These are phyloP conservation scores for Nepenthes mirabilis DNA, from an alignment of 148 eudicot species.

Conservation along the genomic window DNA sequence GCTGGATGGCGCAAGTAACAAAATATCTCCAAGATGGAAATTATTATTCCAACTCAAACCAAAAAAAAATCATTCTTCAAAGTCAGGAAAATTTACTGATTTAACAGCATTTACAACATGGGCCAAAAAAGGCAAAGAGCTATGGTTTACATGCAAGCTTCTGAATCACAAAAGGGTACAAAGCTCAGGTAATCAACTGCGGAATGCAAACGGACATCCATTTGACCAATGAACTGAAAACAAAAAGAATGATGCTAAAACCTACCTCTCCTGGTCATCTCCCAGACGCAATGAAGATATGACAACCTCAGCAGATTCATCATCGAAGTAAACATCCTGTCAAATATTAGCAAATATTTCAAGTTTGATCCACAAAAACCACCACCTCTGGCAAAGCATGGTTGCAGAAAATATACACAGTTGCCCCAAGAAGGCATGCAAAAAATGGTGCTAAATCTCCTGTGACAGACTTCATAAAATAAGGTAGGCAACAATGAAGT, in stretches of 20 bases:
- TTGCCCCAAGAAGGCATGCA: not conserved
- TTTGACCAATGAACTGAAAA: not conserved
- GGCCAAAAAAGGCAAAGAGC: too few species aligned
- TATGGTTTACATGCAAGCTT: too few species aligned
- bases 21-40: not conserved
- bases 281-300: constrained; percentile 90
- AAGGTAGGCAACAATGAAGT: too few species aligned
- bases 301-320: constrained; percentile 95
- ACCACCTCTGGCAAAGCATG: not conserved
- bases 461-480: too few species aligned
- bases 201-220: not conserved
- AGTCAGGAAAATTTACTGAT: too few species aligned
- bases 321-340: constrained; percentile 95
- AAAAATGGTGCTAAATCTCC: not conserved
- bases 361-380: not conserved
- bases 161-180: too few species aligned
- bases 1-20: too few species aligned
- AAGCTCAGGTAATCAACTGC: not conserved
- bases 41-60: too few species aligned
- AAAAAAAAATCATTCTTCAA: too few species aligned
- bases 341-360: constrained; percentile 6
- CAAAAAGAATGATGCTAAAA: not conserved
- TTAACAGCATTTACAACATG: too few species aligned
- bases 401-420: not conserved
- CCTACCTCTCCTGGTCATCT: constrained; percentile 75